These are phyloP conservation scores for Aspergillus costaricaensis DNA, from an alignment of 2,329 filamentous ascomycete genomes.

Conservation along the genomic window DNA sequence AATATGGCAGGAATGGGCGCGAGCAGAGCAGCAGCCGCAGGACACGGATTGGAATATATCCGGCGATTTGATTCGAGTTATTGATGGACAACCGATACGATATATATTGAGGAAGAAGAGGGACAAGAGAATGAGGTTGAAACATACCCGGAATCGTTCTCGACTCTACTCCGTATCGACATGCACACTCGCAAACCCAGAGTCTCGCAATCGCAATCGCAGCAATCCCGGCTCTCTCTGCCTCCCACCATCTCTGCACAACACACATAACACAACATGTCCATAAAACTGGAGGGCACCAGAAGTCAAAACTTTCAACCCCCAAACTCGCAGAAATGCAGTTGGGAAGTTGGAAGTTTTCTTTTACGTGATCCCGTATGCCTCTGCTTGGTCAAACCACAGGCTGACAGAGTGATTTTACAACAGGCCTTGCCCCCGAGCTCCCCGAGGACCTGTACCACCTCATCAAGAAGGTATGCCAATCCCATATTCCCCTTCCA, in stretches of 20 bases:
- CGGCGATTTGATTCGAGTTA: not conserved
- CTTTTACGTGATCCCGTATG: slow-evolving; percentile 48
- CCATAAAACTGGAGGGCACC: not conserved
- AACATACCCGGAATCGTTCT: slow-evolving; percentile 1
- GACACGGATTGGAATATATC: slow-evolving; percentile 2
- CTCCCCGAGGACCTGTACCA: slow-evolving; percentile 99
- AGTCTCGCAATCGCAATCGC: slow-evolving; percentile 1
- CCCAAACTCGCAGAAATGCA: slow-evolving; percentile 16
- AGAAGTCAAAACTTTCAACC: too few relatives aligned
- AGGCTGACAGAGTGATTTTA: slow-evolving; percentile 87
- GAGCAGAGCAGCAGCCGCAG: not conserved
- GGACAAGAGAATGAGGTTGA: not conserved
- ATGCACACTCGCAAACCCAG: slow-evolving; percentile 1
- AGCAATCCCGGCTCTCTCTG: not conserved
- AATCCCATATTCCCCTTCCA: too few relatives aligned
- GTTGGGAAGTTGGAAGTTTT: slow-evolving; percentile 3
- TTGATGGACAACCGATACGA: not conserved
- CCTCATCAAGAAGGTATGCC: slow-evolving; percentile 97
- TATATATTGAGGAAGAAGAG: not conserved
- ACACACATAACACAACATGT: not conserved
- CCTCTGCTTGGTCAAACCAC: slow-evolving; percentile 79
- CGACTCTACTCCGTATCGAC: not conserved
- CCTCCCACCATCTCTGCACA: not conserved
- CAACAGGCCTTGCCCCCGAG: slow-evolving; percentile 93
- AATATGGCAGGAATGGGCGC: not conserved